These are phyloP conservation scores for Sedum album DNA, from an alignment of 164 flowering plant species.

Conservation along the genomic window DNA sequence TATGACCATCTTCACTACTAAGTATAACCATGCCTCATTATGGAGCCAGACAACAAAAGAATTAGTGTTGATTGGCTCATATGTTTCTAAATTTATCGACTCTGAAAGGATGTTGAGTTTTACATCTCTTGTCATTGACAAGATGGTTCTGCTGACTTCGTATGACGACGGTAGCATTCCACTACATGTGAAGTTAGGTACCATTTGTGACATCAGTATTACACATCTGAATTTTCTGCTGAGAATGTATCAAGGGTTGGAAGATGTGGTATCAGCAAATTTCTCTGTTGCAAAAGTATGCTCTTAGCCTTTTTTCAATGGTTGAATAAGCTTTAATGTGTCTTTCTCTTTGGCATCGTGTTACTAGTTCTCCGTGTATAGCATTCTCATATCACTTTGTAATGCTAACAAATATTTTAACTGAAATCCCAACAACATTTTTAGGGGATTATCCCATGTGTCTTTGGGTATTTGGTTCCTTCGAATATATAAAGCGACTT, in stretches of 20 bases:
- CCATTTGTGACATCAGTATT: slow-evolving; percentile 47
- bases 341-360: neutral
- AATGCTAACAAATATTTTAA: neutral
- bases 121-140: slow-evolving; percentile 48
- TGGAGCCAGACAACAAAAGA: slow-evolving; percentile 65
- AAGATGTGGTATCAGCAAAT: slow-evolving; percentile 41
- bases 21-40: slow-evolving; percentile 23
- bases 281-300: slow-evolving; percentile 53
- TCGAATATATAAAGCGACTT: neutral
- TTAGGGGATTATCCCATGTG: neutral
- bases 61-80: slow-evolving; percentile 54
- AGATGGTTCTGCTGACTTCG: slow-evolving; percentile 33
- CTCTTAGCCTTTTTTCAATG: slow-evolving; percentile 4
- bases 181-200: slow-evolving; percentile 46
- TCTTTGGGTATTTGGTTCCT: neutral
- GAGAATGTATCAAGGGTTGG: slow-evolving; percentile 45
- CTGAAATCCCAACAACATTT: neutral
- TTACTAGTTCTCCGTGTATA: neutral
- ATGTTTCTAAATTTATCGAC: slow-evolving; percentile 32
- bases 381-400: neutral
- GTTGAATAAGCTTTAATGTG: neutral
- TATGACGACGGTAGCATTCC: slow-evolving; percentile 35
- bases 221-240: slow-evolving; percentile 38
- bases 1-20: slow-evolving; percentile 11
- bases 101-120: slow-evolving; percentile 43